Evolutionary conservation across 768 basidiomycete species (phyloP).

Genomic region (Strobilomyces echinocephalus): DNA sequence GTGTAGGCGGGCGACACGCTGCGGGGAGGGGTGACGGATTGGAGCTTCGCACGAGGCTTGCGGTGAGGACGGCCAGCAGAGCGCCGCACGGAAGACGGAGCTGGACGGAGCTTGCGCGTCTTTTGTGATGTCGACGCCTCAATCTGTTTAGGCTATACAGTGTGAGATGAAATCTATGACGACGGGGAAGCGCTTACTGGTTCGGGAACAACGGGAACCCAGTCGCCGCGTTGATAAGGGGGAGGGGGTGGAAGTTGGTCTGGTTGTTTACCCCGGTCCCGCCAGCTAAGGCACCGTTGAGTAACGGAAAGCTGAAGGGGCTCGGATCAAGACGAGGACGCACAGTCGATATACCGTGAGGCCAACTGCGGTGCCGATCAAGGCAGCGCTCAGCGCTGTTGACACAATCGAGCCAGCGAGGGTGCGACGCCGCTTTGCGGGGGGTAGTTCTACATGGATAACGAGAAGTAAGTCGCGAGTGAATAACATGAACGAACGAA

Average conservation of each 20-base stretch:
- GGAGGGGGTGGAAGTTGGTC: conserved; percentile 49
- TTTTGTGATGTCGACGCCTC: conserved; percentile 38
- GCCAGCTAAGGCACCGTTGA: conserved; percentile 50
- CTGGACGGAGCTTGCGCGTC: conserved; percentile 34
- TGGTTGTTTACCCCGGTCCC: conserved; percentile 63
- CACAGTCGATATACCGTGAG: conserved; percentile 83
- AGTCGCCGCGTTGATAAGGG: conserved; percentile 60
- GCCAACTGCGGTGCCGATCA: conserved; percentile 83
- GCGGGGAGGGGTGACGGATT: conserved; percentile 25
- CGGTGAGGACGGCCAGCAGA: conserved; percentile 34
- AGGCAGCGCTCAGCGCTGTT: conserved; percentile 77
- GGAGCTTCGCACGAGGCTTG: conserved; percentile 27
- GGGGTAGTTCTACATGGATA: conserved; percentile 65
- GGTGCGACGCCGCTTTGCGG: conserved; percentile 74
- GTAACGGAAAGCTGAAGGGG: conserved; percentile 1
- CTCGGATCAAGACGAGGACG: conserved; percentile 29
- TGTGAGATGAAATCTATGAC: conserved; percentile 11
- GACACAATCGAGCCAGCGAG: conserved; percentile 80
- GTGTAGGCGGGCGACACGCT: conserved; percentile 25
- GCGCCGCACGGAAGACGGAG: conserved; percentile 31
- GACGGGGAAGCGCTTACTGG: conserved; percentile 22
- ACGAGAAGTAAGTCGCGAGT: conserved; percentile 40
- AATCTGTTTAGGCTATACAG: conserved; percentile 26
- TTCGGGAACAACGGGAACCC: conserved; percentile 42
- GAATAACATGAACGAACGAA: conserved; percentile 27